Evolutionary conservation across 352 stramenopile species (phyloP).

Genomic region (Thalassiosira mediterranea): DNA sequence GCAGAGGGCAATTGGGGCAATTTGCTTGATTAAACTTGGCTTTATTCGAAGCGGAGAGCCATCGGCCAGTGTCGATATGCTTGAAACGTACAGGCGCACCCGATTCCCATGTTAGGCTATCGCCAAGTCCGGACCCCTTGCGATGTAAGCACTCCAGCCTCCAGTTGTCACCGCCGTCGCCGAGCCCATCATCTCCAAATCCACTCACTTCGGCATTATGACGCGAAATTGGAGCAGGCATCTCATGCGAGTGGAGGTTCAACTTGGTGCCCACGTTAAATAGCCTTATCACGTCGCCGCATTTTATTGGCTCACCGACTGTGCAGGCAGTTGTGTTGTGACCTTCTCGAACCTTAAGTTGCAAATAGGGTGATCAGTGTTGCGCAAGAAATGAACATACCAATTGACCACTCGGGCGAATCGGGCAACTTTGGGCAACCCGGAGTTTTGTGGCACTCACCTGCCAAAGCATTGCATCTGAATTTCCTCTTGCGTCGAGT

Average conservation of each 20-base stretch:
- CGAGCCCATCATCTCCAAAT: conserved; percentile 79
- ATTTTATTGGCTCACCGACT: conserved; percentile 66
- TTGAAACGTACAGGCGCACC: conserved; percentile 56
- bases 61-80: conserved; percentile 66
- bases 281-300: conserved; percentile 73
- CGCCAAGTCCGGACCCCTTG: background rate
- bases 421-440: background rate
- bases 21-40: conserved; percentile 73
- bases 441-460: conserved; percentile 2
- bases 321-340: conserved; percentile 41
- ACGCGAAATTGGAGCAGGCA: conserved; percentile 65
- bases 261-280: conserved; percentile 76
- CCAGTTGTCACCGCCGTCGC: conserved; percentile 82
- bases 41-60: conserved; percentile 48
- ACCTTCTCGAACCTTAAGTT: conserved; percentile 49
- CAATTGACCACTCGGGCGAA: too few species aligned
- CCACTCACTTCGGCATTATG: conserved; percentile 79
- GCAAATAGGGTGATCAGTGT: too few species aligned
- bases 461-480: conserved; percentile 33
- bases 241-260: conserved; percentile 84
- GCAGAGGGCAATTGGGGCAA: conserved; percentile 74
- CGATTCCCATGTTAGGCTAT: conserved; percentile 62
- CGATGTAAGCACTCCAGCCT: conserved; percentile 46
- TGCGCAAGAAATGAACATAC: too few species aligned
- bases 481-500: conserved; percentile 8